Percentiles rank a stretch among this genome's conserved stretches.
These are phyloP conservation scores for Tetragonia tetragonoides DNA, from an alignment of 148 eudicot species.

Conservation along the genomic window DNA sequence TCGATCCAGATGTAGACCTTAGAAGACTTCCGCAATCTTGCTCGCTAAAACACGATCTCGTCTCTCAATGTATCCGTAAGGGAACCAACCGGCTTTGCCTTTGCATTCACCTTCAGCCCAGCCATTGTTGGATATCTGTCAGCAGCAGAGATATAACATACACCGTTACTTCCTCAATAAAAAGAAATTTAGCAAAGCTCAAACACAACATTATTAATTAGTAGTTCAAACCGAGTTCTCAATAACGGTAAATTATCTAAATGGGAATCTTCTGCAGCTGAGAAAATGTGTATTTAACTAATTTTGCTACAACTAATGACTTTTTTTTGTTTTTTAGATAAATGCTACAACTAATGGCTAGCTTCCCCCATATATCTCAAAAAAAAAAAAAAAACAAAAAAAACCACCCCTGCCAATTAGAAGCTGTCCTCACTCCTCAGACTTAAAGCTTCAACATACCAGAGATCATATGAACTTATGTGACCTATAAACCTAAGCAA, in stretches of 20 bases:
- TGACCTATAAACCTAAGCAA: background rate
- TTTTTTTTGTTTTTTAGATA: too few species aligned
- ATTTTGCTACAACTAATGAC: too few species aligned
- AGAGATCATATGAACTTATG: background rate
- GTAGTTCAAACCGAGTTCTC: too few species aligned
- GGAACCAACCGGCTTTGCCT: slow-evolving; percentile 99
- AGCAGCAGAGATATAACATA: background rate
- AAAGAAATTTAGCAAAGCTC: background rate
- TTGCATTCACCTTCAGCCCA: slow-evolving; percentile 99
- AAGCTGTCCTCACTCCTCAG: too few species aligned
- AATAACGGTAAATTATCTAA: too few species aligned
- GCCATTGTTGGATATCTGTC: slow-evolving; percentile 76
- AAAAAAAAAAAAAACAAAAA: too few species aligned
- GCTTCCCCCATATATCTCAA: too few species aligned
- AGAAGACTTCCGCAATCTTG: slow-evolving; percentile 76
- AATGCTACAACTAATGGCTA: too few species aligned
- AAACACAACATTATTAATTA: background rate
- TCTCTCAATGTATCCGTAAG: slow-evolving; percentile 80
- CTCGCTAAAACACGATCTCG: slow-evolving; percentile 95
- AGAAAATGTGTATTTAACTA: too few species aligned
- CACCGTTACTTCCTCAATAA: too few species aligned
- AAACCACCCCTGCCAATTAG: too few species aligned
- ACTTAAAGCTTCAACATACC: background rate
- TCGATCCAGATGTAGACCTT: slow-evolving; percentile 11
- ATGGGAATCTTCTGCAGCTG: too few species aligned